A percentile compares a stretch with the other conserved stretches of the same genome.
Evolutionary conservation across 164 flowering plant genomes (phyloP).

Genomic region (Stephania japonica): DNA sequence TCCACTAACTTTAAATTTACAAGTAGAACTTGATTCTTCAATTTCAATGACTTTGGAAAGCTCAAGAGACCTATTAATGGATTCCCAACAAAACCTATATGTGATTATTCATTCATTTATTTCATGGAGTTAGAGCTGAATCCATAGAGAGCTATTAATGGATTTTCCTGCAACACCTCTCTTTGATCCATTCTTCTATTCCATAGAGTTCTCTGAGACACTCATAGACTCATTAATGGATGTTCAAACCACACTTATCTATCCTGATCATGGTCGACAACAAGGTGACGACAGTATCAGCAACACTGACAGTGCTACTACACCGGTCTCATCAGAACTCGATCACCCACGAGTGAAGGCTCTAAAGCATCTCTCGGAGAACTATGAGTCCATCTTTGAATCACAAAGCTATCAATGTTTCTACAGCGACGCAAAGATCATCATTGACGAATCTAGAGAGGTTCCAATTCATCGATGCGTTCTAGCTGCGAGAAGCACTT

Average conservation of each 20-base stretch:
- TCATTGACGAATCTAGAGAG: slow-evolving; percentile 29
- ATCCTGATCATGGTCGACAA: background rate
- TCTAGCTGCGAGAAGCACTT: slow-evolving; percentile 48
- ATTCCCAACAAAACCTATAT: too few species aligned
- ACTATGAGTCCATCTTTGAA: slow-evolving; percentile 37
- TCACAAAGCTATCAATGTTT: slow-evolving; percentile 22
- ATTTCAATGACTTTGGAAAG: too few species aligned
- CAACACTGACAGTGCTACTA: background rate
- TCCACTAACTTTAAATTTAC: too few species aligned
- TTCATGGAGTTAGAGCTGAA: too few species aligned
- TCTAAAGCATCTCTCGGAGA: slow-evolving; percentile 41
- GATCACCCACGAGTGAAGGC: slow-evolving; percentile 28
- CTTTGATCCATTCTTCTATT: too few species aligned
- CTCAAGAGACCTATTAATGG: too few species aligned
- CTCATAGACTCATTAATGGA: too few species aligned
- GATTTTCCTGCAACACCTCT: too few species aligned
- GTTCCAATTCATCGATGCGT: slow-evolving; percentile 64
- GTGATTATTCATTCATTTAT: too few species aligned
- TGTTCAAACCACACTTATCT: background rate
- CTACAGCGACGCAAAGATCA: slow-evolving; percentile 56
- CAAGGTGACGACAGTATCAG: background rate
- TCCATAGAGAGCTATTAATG: too few species aligned
- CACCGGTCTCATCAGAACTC: background rate
- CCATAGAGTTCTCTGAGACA: too few species aligned
- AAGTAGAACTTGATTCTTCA: too few species aligned